phyloP scores from a whole-genome alignment of 306 rosid species.

The Malus sylvestris region DNA sequence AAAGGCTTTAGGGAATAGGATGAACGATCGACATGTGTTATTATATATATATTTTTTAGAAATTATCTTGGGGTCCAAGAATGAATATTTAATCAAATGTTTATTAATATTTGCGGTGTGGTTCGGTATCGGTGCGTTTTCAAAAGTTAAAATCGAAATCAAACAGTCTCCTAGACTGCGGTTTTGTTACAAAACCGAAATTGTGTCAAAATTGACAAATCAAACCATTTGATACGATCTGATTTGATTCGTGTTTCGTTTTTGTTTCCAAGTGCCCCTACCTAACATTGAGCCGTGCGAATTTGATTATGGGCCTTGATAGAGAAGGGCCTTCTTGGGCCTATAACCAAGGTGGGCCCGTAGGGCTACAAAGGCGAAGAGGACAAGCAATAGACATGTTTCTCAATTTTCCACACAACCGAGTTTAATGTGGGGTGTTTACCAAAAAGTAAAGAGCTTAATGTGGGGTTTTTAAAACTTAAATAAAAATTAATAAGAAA shows the following conservation, averaged over 20 bases:
- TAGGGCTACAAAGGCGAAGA: neutral
- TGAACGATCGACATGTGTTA: neutral
- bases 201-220: too few relatives aligned
- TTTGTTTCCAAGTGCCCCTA: too few relatives aligned
- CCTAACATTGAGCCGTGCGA: neutral
- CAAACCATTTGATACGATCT: too few relatives aligned
- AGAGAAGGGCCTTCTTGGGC: neutral
- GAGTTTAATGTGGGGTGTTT: neutral
- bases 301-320: neutral
- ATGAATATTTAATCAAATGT: too few relatives aligned
- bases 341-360: neutral
- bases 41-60: neutral
- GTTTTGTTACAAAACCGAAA: too few relatives aligned
- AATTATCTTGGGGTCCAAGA: too few relatives aligned
- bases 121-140: too few relatives aligned
- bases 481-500: neutral
- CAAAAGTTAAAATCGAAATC: too few relatives aligned
- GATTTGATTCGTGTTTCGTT: too few relatives aligned
- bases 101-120: too few relatives aligned
- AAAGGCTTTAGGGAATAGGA: neutral
- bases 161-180: too few relatives aligned
- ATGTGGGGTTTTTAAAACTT: neutral
- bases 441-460: neutral
- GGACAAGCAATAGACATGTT: neutral
- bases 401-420: neutral